Evolutionary conservation across 257 asterid genomes (phyloP), one percentile per base, ranked within the genome.

Genomic region (Asclepias syriaca): DNA sequence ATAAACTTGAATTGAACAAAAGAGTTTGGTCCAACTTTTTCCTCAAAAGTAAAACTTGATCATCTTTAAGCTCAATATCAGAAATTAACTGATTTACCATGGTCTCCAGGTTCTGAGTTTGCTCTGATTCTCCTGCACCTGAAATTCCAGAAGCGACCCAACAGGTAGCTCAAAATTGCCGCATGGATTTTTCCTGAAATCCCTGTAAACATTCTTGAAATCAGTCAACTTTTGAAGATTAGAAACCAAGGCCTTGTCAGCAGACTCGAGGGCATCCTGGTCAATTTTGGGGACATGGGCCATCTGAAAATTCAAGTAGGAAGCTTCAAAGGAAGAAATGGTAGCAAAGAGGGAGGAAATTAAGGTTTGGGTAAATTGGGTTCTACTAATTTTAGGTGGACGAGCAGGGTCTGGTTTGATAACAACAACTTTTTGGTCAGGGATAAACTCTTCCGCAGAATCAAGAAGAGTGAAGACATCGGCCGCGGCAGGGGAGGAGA

Each of bases 71-170:
- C 67, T 95, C 99, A 75, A 92, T 90, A 84, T 83, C 87, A 22
- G 88, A 85, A 45, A 88, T 90, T 84, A 90, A 74, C 16, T 89
- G 84, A 56, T 95, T 95, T 82, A 92, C 98, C 65, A 87, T 83
- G 12, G 94, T 88, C 89, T 88, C 97, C 85, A 95, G 73, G 85
- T 85, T 84, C 99, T 87, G 69, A 95, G 97, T 90, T 92, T 95
- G 89, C 96, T 92, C 96, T 92, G 99, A 86, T 92, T 89, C 96
- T 95, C 98, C 85, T 90, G 99, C 77, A 92, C 99, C 68, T 86
- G 98, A 77, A 87, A 88, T 68, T 95, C 97, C 82, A 80, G 72
- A 74, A 83, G 86, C 2, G 97, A 85, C 72, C 80, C 88, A 6
- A 83, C 85, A 18, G 95, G 89, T 69, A 87, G 76, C 61, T 90